Percentiles rank a stretch among this genome's conserved stretches.
Conservation (phyloP, 306 rosid species). For the Alnus rubra region DNA sequence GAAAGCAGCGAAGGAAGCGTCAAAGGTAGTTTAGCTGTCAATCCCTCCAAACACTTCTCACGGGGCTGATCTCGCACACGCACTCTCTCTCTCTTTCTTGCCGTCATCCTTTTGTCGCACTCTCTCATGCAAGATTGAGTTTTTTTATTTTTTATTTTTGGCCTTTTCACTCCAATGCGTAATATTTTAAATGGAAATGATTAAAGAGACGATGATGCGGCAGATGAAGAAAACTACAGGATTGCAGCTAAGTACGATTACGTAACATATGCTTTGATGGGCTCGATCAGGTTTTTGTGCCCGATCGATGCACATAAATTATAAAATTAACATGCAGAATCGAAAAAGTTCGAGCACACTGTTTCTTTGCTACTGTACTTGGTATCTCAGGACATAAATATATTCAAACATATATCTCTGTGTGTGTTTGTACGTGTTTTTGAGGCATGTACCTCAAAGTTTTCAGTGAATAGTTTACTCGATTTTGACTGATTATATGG, state of each 20-base stretch:
- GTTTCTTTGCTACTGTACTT: not conserved
- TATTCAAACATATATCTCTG: too few species aligned
- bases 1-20: constrained; percentile 55
- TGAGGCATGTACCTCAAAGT: not conserved
- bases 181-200: not conserved
- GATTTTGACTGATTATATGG: not conserved
- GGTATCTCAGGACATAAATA: too few species aligned
- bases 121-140: not conserved
- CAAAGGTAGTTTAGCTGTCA: constrained; percentile 86
- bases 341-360: too few species aligned
- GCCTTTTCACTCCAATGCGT: not conserved
- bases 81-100: not conserved
- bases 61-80: constrained; percentile 38
- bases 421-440: too few species aligned
- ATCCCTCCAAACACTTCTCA: constrained; percentile 63
- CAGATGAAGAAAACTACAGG: not conserved
- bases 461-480: not conserved
- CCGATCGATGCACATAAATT: too few species aligned
- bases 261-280: too few species aligned
- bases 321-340: too few species aligned
- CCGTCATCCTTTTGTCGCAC: constrained; percentile 11
- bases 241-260: not conserved
- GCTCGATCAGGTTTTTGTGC: too few species aligned
- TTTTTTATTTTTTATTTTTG: too few species aligned
- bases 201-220: not conserved